Evolutionary conservation across 257 asterid genomes (phyloP), one percentile per base, ranked within the genome.

Genomic region (Cynanchum wilfordii): DNA sequence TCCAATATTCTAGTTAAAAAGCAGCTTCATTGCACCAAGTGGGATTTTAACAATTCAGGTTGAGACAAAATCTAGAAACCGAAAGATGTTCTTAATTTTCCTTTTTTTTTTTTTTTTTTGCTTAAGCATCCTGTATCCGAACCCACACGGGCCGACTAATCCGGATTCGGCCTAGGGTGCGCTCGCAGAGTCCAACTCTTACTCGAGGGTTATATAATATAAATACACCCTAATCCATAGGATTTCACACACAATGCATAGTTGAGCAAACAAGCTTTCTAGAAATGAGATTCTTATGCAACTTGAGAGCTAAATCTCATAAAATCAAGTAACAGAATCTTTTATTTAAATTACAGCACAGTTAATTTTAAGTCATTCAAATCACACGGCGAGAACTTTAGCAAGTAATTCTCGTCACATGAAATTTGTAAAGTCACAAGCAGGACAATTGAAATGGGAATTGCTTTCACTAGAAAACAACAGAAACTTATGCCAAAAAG

Each of bases 271-370:
- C 2, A 22, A 30, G 67, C 11, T 22, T 62, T 30, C 13, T 60
- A 29, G 44, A 63, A 36, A 19, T 63, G 10, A 63, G 49, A 36
- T 36, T 36, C 49, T 33, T 33, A 36, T 33, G 47, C 49, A 42
- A 30, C 68, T 30, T 30, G 27, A 33, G 49, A 33, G 68, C 27
- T 17, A 12, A 17, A 63, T 24, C 49, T 33, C 68, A 63, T 10
- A 63, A 63, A 17, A 63, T 63, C 68, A 27, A 63, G 68, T 33
- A 13, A 63, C 36, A 22, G 25, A 62, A 62, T 42, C 47, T 62
- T 62, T 11, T 2, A 30, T 19, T 8, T 19, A 13, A 36, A 63
- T 33, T 63, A 63, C 25, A 19, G 19, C 49, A 36, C 16, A 30
- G 25, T 24, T 33, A 42, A 8, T 33, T 33, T 15, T 19, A 36